A percentile compares a stretch with the other conserved stretches of the same genome.
These are phyloP conservation scores for Melastoma candidum DNA, from an alignment of 441 rosid species.

Conservation along the genomic window DNA sequence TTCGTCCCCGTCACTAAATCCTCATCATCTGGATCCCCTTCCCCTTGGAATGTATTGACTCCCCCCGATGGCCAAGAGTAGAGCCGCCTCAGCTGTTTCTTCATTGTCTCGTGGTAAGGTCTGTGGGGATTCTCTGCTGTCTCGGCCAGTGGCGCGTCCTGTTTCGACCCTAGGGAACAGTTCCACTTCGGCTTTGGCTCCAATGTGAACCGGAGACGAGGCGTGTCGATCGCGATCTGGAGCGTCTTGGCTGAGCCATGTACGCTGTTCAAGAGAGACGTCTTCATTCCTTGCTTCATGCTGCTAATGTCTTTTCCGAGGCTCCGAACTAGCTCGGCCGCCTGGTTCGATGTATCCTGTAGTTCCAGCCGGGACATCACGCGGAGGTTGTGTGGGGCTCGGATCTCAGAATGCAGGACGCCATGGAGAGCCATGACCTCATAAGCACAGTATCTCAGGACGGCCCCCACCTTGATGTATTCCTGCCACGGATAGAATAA, in stretches of 20 bases:
- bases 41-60: slow-evolving; percentile 41
- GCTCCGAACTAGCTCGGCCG: slow-evolving; percentile 47
- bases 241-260: slow-evolving; percentile 41
- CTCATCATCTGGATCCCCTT: slow-evolving; percentile 15
- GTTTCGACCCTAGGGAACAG: slow-evolving; percentile 11
- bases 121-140: slow-evolving; percentile 7
- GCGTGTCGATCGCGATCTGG: slow-evolving; percentile 39
- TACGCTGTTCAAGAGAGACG: slow-evolving; percentile 31
- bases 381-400: slow-evolving; percentile 48
- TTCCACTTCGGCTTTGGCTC: slow-evolving; percentile 20
- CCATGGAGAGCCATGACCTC: slow-evolving; percentile 74
- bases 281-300: slow-evolving; percentile 33
- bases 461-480: slow-evolving; percentile 57
- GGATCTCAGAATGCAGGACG: slow-evolving; percentile 62
- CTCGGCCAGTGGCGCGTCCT: too few species aligned
- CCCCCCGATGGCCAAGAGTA: slow-evolving; percentile 57
- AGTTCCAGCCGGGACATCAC: slow-evolving; percentile 38
- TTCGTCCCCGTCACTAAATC: slow-evolving; percentile 37
- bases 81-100: slow-evolving; percentile 44
- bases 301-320: slow-evolving; percentile 36
- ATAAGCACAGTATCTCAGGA: slow-evolving; percentile 45
- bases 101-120: slow-evolving; percentile 45
- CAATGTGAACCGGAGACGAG: slow-evolving; percentile 33
- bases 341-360: slow-evolving; percentile 34
- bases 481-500: slow-evolving; percentile 64